Evolutionary conservation across 2,329 filamentous ascomycete species (phyloP).

Genomic region (Orbilia ellipsospora): DNA sequence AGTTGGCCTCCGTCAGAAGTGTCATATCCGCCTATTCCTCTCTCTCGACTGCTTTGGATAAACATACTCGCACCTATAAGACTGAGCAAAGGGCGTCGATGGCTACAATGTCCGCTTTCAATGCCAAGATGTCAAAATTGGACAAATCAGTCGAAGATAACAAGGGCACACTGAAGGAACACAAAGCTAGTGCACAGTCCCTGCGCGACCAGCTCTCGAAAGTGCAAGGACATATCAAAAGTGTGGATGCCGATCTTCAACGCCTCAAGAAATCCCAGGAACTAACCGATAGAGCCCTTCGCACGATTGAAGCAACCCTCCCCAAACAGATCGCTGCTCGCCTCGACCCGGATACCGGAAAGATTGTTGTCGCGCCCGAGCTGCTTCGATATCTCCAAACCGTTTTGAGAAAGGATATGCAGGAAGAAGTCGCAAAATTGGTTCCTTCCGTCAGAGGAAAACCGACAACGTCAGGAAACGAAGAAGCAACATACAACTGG

Average conservation of each 20-base stretch:
- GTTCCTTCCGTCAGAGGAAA: neutral
- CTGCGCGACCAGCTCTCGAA: constrained; percentile 19
- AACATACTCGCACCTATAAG: constrained; percentile 39
- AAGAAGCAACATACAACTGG: constrained; percentile 26
- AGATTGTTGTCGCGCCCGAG: constrained; percentile 39
- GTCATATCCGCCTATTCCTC: constrained; percentile 31
- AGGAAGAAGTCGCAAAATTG: constrained; percentile 23
- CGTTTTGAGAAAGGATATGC: constrained; percentile 25
- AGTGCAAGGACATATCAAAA: constrained; percentile 27
- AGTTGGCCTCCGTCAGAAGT: constrained; percentile 31
- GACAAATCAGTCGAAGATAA: constrained; percentile 28
- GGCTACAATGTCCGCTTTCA: constrained; percentile 30
- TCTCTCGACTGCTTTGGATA: constrained; percentile 33
- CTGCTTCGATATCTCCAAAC: constrained; percentile 39
- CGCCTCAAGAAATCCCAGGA: constrained; percentile 31
- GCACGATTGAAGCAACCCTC: constrained; percentile 28
- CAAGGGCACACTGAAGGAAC: constrained; percentile 1
- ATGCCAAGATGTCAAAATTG: constrained; percentile 24
- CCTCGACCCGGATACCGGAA: constrained; percentile 37
- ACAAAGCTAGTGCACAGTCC: constrained; percentile 6
- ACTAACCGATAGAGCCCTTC: constrained; percentile 24
- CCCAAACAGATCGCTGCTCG: constrained; percentile 43
- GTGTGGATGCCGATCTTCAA: constrained; percentile 31
- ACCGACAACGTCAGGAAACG: neutral
- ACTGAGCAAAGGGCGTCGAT: constrained; percentile 22